Percentiles rank a stretch among this genome's conserved stretches.
phyloP scores from a whole-genome alignment of 345 rosid species.

The Populus euphratica region DNA sequence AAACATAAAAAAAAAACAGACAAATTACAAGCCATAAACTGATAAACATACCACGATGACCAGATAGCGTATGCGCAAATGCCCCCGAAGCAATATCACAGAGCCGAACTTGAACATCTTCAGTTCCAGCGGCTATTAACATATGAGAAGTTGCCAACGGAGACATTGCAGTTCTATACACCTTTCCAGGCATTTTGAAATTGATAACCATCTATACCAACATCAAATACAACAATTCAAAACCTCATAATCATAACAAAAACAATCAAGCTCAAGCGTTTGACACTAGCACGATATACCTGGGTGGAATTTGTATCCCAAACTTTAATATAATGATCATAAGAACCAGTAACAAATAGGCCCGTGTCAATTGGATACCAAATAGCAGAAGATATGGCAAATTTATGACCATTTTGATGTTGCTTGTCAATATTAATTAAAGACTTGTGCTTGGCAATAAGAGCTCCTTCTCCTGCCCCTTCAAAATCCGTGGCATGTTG shows the following conservation, averaged over 20 bases:
- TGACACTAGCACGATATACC: constrained; percentile 24
- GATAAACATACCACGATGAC: constrained; percentile 74
- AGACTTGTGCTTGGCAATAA: constrained; percentile 69
- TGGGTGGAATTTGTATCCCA: constrained; percentile 93
- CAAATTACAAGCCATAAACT: constrained; percentile 6
- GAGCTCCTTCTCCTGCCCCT: constrained; percentile 42
- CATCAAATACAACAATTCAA: constrained; percentile 4
- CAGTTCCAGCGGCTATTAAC: constrained; percentile 89
- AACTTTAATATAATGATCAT: constrained; percentile 71
- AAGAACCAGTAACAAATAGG: constrained; percentile 81
- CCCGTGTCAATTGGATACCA: constrained; percentile 99
- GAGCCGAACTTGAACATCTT: constrained; percentile 94
- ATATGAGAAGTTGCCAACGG: constrained; percentile 78
- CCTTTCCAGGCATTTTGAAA: constrained; percentile 94
- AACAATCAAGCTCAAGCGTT: neutral
- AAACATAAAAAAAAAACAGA: neutral
- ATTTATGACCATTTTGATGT: constrained; percentile 68
- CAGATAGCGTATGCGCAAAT: constrained; percentile 82
- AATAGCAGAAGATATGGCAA: constrained; percentile 69
- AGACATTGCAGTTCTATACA: constrained; percentile 89
- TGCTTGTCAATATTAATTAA: constrained; percentile 72
- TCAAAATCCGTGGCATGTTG: constrained; percentile 58
- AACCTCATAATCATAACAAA: neutral
- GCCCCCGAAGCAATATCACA: constrained; percentile 95
- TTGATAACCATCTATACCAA: constrained; percentile 60